Evolutionary conservation across 768 basidiomycete genomes (phyloP), one percentile per base, ranked within the genome.

Genomic region (Russula olivacea): DNA sequence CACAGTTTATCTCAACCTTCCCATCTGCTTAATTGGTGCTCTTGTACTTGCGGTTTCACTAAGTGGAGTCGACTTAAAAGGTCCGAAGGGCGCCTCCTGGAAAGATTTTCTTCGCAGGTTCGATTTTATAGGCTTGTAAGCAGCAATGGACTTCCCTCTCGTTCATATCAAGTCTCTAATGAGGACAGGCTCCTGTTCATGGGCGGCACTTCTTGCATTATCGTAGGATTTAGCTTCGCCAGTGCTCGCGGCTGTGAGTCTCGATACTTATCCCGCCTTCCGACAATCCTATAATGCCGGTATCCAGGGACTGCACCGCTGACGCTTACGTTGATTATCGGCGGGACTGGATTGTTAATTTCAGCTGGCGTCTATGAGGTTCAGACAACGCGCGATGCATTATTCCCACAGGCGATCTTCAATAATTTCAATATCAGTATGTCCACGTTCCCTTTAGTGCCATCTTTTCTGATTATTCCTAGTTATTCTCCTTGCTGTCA

Each of bases 1-100:
- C n/a, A 12, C 72, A 93, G 91, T 93, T 73, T 92, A 85, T 72
- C 79, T 93, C 72, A 93, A 93, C 74, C 77, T 93, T 52, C 91
- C 91, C 21, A 76, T 93, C 59, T 89, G 87, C 71, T 70, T 82
- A 30, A 65, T 84, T 28, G 86, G 87, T 23, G 79, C 80, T 63
- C 61, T 82, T 11, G 78, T 90, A 10, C 76, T 92, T 23, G 71
- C 72, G 21, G 54, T 81, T 34, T 85, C 88, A n/a, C 80, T 93
- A 55, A 83, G 82, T 65, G 74, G 73, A 40, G 80, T 90, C 40
- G 69, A 76, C 38, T 72, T 88, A 23, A 75, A 77, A 21, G 74
- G 73, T 49, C 66, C 81, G 17, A 71, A 74, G 28, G 75, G 79
- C 58, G 76, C 81, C 48, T 85, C 87, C 10, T 89, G 87, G 84